Base-by-base conservation (phyloP, 805 yeast genomes). In the Clavispora carvajalis region DNA sequence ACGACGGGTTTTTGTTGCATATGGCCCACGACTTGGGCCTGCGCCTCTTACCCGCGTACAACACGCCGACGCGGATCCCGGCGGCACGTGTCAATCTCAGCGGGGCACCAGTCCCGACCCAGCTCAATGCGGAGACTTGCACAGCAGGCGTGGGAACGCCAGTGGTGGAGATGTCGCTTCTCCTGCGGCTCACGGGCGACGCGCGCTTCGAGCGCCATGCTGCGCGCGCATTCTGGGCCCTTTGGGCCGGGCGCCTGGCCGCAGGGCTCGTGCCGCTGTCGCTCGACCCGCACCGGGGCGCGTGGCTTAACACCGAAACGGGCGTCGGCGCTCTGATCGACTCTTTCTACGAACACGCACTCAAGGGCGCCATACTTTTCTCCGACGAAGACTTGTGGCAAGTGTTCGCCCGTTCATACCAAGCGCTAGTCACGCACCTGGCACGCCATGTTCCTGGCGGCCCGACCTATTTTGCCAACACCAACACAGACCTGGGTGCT, bases 261-360 rank as follows among this genome's bases (percentile, higher is more conserved):
- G 56, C 85, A 11, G 79, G 85, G 48, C 64, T 91, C 22, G 52
- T 91, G 11, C 95, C 96, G 2, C 83, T 85, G 86, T 73, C 90
- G 0, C 66, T 89, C 4, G 80, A 82, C 45, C 82, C 90, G 0
- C 52, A 67, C 1, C 60, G 69, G 0, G 77, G 79, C 25, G 54
- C 58, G 28, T 80, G 86, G 78, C 61, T 68, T 30, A 82, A 82
- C 41, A 57, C 72, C 0, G 61, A 79, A 30, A 77, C 93, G 0
- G 96, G 96, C 0, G 72, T 85, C 8, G 97, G 98, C 2, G 97
- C 97, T 0, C 84, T 95, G 2, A 76, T 87, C 12, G 98, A 90
- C 60, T 87, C 96, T 0, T 86, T 86, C 54, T 90, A 82, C 57
- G 98, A 90, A 55, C 86, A 89, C 60, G 85, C 95, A 0, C 69